Conservation (phyloP, 1,139 yeast genomes). For the Groenewaldozyma sp. region DNA sequence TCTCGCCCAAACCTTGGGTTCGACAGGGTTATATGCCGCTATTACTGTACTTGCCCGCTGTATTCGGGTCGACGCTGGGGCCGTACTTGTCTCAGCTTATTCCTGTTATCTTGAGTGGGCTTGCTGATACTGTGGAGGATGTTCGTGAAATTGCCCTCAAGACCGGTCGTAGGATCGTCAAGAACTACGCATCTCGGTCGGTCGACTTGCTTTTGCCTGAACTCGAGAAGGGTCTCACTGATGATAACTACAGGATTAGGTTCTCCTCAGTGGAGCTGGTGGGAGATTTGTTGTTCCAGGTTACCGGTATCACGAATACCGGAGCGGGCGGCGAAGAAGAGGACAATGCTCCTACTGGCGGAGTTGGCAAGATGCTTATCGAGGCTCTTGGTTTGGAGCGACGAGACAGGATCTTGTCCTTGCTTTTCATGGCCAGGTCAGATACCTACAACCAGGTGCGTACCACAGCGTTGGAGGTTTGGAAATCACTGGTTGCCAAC, state of each 20-base stretch:
- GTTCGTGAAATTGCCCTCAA: constrained; percentile 85
- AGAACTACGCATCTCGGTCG: constrained; percentile 86
- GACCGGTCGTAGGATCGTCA: constrained; percentile 87
- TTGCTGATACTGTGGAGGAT: constrained; percentile 82
- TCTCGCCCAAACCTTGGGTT: constrained; percentile 54
- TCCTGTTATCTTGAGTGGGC: constrained; percentile 82
- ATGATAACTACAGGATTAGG: constrained; percentile 77
- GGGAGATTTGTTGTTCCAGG: constrained; percentile 93
- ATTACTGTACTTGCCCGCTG: constrained; percentile 80
- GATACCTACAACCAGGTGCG: constrained; percentile 86
- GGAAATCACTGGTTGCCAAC: constrained; percentile 95
- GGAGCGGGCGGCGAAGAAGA: constrained; percentile 36
- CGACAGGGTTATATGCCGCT: constrained; percentile 94
- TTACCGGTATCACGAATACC: constrained; percentile 64
- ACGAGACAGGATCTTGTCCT: constrained; percentile 75
- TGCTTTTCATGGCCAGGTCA: constrained; percentile 85
- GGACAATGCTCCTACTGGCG: constrained; percentile 43
- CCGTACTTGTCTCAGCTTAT: constrained; percentile 80
- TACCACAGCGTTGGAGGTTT: constrained; percentile 85
- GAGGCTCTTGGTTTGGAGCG: constrained; percentile 81
- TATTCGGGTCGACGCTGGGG: constrained; percentile 87
- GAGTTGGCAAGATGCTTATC: constrained; percentile 55
- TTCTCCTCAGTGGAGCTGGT: constrained; percentile 90
- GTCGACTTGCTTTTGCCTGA: constrained; percentile 91
- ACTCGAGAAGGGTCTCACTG: constrained; percentile 81